These are phyloP conservation scores for Oryza longistaminata DNA, from an alignment of 176 grass and related monocot species.

Conservation along the genomic window DNA sequence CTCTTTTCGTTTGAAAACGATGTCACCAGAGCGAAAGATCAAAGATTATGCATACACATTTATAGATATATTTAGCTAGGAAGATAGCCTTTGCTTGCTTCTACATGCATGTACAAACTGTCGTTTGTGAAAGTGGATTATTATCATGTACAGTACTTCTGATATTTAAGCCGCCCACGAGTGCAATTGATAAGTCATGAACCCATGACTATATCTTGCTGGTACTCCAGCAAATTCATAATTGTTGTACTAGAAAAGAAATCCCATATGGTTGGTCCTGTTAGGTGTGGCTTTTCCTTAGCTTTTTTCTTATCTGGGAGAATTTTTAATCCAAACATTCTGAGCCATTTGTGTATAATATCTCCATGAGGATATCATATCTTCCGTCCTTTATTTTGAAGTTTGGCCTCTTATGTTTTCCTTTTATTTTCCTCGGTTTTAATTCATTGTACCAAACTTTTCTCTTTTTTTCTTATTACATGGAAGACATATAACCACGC, in stretches of 20 bases:
- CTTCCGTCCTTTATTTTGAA: neutral
- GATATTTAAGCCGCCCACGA: neutral
- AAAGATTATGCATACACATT: neutral
- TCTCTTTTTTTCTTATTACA: too few species aligned
- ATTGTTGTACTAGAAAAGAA: neutral
- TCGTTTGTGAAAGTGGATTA: neutral
- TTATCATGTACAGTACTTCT: neutral
- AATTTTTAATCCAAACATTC: neutral
- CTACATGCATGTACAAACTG: neutral
- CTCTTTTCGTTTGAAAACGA: slow-evolving; percentile 8
- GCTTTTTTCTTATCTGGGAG: neutral
- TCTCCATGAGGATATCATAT: neutral
- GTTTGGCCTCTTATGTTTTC: neutral
- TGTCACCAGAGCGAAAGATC: neutral
- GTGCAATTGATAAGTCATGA: neutral
- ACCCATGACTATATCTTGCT: neutral
- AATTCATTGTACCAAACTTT: neutral
- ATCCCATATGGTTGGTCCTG: neutral
- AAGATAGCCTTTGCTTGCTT: neutral
- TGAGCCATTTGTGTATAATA: neutral
- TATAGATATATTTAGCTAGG: neutral
- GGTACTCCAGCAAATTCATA: neutral
- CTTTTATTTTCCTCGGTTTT: neutral
- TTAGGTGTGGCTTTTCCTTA: neutral
- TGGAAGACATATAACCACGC: too few species aligned